A percentile compares a stretch with the other conserved stretches of the same genome.
Conservation (phyloP, 129 eudicot species). For the Flaveria bidentis region DNA sequence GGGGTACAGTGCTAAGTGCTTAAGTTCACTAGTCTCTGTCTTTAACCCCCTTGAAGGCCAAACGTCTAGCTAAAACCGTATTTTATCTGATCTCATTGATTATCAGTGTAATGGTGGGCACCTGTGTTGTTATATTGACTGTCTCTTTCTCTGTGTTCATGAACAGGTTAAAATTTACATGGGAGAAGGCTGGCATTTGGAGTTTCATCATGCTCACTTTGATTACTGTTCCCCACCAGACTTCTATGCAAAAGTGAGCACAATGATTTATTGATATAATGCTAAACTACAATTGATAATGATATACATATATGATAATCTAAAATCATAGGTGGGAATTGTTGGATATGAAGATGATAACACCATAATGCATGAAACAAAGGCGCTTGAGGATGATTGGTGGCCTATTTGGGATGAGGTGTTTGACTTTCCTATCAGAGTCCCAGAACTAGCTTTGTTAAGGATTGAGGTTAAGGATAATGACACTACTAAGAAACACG, state of each 20-base stretch:
- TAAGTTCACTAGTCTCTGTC: too few relatives aligned
- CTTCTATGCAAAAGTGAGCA: slow-evolving; percentile 55
- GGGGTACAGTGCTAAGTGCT: too few relatives aligned
- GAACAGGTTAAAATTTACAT: slow-evolving; percentile 67
- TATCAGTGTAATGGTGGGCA: too few relatives aligned
- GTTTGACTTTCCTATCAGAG: slow-evolving; percentile 65
- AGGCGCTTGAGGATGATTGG: slow-evolving; percentile 59
- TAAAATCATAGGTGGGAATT: slow-evolving; percentile 48
- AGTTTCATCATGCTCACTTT: slow-evolving; percentile 64
- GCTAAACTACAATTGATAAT: not conserved
- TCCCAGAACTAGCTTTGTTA: slow-evolving; percentile 75
- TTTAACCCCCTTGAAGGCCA: too few relatives aligned
- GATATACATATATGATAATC: not conserved
- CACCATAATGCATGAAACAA: slow-evolving; percentile 40
- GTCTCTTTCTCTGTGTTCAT: not conserved
- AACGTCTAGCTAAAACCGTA: too few relatives aligned
- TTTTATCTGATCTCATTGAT: too few relatives aligned
- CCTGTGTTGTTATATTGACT: not conserved
- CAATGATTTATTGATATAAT: not conserved
- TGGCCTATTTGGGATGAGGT: slow-evolving; percentile 64
- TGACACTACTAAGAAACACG: slow-evolving; percentile 44
- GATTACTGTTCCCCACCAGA: slow-evolving; percentile 82
- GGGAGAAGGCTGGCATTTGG: slow-evolving; percentile 85
- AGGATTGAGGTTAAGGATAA: slow-evolving; percentile 56
- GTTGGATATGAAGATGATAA: slow-evolving; percentile 62